These are phyloP conservation scores for Boletus reticuloceps DNA, from an alignment of 768 basidiomycete species.

Conservation along the genomic window DNA sequence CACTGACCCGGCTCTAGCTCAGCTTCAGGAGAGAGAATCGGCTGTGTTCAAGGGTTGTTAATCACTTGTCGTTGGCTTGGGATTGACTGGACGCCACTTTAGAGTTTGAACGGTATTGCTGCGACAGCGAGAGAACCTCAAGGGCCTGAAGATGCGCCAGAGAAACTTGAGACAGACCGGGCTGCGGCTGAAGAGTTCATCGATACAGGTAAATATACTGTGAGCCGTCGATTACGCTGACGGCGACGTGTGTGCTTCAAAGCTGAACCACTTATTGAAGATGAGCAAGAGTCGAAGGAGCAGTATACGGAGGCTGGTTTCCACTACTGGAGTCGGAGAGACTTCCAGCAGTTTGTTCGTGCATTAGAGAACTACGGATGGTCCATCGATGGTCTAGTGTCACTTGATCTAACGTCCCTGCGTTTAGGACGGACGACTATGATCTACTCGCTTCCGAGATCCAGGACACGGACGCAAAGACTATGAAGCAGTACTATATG, in stretches of 20 bases:
- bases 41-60: constrained; percentile 67
- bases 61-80: not conserved
- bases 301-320: constrained; percentile 75
- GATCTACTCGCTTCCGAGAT: constrained; percentile 79
- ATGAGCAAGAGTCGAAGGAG: constrained; percentile 81
- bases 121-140: constrained; percentile 64
- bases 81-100: not conserved
- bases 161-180: constrained; percentile 84
- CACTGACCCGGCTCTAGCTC: constrained; percentile 77
- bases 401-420: not conserved
- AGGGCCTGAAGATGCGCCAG: constrained; percentile 74
- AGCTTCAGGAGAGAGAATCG: constrained; percentile 84
- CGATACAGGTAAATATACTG: constrained; percentile 58
- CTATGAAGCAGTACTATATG: constrained; percentile 73
- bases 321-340: constrained; percentile 86
- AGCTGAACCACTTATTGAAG: constrained; percentile 91
- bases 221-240: not conserved
- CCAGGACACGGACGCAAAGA: constrained; percentile 76
- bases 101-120: constrained; percentile 66
- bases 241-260: not conserved
- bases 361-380: constrained; percentile 81
- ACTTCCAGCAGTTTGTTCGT: constrained; percentile 88
- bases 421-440: constrained; percentile 56
- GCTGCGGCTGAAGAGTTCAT: constrained; percentile 80
- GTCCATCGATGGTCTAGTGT: constrained; percentile 37